These are phyloP conservation scores for Pleurotus ostreatus DNA, from an alignment of 768 basidiomycete genomes.

Conservation along the genomic window DNA sequence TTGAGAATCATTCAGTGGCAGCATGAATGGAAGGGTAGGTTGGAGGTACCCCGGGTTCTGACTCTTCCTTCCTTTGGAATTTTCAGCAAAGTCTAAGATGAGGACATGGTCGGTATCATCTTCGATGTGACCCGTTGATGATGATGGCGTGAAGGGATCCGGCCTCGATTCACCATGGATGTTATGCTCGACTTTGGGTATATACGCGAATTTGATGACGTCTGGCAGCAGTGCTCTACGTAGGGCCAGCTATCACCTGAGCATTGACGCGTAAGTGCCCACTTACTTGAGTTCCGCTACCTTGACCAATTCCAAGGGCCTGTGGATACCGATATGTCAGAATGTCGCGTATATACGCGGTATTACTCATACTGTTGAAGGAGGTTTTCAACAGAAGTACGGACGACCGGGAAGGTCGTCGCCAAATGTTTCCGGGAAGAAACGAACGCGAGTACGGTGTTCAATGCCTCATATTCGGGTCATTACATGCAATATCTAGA, in stretches of 20 bases:
- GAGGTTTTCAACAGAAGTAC: constrained; percentile 76
- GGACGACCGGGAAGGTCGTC: constrained; percentile 71
- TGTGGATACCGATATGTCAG: constrained; percentile 22
- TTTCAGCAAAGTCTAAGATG: constrained; percentile 40
- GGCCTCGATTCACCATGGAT: constrained; percentile 42
- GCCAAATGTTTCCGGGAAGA: constrained; percentile 78
- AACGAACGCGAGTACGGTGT: constrained; percentile 85
- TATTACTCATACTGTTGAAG: constrained; percentile 58
- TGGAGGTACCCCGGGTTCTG: constrained; percentile 24
- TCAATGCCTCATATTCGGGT: constrained; percentile 57
- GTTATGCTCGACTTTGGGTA: constrained; percentile 57
- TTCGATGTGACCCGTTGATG: constrained; percentile 26
- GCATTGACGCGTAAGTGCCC: not conserved
- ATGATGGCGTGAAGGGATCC: constrained; percentile 29
- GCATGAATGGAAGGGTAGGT: not conserved
- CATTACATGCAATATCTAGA: not conserved
- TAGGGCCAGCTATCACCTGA: not conserved
- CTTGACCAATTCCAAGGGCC: constrained; percentile 72
- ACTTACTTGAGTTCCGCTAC: constrained; percentile 83
- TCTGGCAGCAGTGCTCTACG: constrained; percentile 76
- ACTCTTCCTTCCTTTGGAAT: constrained; percentile 28
- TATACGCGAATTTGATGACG: constrained; percentile 79
- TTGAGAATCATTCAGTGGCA: constrained; percentile 11
- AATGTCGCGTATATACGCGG: not conserved
- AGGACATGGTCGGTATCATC: constrained; percentile 36